Conservation (phyloP, 2,329 filamentous ascomycete genomes). For the Teratosphaeria gauchensis region DNA sequence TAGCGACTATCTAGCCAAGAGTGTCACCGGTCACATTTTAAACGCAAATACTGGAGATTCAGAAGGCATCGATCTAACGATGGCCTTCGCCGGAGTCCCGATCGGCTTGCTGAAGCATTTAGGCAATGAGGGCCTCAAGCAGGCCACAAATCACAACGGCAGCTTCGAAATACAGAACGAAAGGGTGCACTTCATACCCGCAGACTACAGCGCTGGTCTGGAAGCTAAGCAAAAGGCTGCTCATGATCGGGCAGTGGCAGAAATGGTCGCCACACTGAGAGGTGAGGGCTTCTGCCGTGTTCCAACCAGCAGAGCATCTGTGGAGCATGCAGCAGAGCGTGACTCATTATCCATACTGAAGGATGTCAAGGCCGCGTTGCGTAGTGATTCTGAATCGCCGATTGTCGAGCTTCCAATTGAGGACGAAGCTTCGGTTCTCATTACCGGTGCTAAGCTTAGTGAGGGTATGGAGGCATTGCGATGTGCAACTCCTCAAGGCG, state of each 20-base stretch:
- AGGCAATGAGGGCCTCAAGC: neutral
- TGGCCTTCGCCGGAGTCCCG: neutral
- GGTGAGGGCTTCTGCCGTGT: constrained; percentile 1
- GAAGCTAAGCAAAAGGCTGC: constrained; percentile 1
- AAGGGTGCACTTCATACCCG: constrained; percentile 1
- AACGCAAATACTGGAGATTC: neutral
- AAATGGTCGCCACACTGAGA: neutral
- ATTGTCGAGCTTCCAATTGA: neutral
- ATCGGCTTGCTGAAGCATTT: neutral
- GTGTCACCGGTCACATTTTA: neutral
- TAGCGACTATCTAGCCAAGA: neutral
- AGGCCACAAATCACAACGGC: neutral
- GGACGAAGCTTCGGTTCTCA: neutral
- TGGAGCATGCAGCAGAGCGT: neutral
- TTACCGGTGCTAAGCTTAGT: neutral
- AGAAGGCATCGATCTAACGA: constrained; percentile 4
- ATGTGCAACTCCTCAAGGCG: neutral
- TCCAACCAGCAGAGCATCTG: neutral
- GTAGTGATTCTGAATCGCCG: neutral
- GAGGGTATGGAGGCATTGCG: neutral
- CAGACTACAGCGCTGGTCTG: neutral
- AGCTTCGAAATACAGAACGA: neutral
- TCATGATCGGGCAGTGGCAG: neutral
- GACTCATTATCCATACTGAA: neutral
- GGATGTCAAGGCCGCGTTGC: neutral